Evolutionary conservation across 2,329 filamentous ascomycete genomes (phyloP).

Genomic region (Chrysoporthe cubensis): DNA sequence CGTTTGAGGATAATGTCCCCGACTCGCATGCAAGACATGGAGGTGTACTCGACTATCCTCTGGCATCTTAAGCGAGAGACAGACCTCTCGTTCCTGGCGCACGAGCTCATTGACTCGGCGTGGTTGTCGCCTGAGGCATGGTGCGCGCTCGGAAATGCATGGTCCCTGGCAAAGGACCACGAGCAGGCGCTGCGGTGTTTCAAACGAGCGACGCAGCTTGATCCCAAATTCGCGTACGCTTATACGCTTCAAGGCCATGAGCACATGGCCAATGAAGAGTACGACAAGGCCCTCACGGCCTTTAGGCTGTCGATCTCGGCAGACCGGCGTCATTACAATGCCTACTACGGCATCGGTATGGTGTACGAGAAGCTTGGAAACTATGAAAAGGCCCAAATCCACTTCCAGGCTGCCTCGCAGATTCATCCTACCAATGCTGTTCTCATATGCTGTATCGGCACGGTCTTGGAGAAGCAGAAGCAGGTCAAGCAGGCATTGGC

Average conservation of each 20-base stretch:
- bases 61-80: slow-evolving; percentile 96
- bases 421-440: slow-evolving; percentile 97
- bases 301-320: slow-evolving; percentile 86
- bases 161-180: slow-evolving; percentile 88
- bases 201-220: slow-evolving; percentile 87
- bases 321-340: slow-evolving; percentile 91
- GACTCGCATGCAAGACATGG: slow-evolving; percentile 89
- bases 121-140: slow-evolving; percentile 93
- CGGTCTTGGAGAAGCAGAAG: slow-evolving; percentile 86
- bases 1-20: slow-evolving; percentile 80
- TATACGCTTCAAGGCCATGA: slow-evolving; percentile 97
- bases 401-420: slow-evolving; percentile 83
- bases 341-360: slow-evolving; percentile 87
- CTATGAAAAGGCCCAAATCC: slow-evolving; percentile 86
- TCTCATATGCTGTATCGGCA: slow-evolving; percentile 88
- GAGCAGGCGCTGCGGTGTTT: slow-evolving; percentile 95
- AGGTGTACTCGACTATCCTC: slow-evolving; percentile 97
- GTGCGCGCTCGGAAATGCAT: slow-evolving; percentile 94
- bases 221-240: slow-evolving; percentile 90
- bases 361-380: slow-evolving; percentile 91
- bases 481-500: slow-evolving; percentile 77
- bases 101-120: slow-evolving; percentile 84
- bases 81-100: slow-evolving; percentile 87
- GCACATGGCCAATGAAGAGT: slow-evolving; percentile 94
- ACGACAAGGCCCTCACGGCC: slow-evolving; percentile 86